These are phyloP conservation scores for Hirschioporus abietinus DNA, from an alignment of 768 basidiomycete species.

Conservation along the genomic window DNA sequence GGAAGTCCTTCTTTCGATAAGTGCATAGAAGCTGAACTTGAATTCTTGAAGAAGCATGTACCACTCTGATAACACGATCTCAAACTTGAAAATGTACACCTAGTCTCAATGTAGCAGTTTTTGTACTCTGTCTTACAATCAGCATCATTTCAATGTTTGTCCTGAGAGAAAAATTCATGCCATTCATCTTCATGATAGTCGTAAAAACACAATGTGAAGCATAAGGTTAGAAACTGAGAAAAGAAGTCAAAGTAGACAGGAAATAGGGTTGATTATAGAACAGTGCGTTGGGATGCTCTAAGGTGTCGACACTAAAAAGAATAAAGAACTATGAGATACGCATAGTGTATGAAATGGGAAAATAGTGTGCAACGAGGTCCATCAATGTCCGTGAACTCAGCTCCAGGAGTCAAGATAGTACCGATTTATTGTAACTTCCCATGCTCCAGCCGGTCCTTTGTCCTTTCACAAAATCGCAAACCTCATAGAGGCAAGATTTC, in stretches of 20 bases:
- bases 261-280: background rate
- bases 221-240: too few species aligned
- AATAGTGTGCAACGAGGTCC: background rate
- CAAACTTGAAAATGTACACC: background rate
- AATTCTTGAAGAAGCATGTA: slow-evolving; percentile 22
- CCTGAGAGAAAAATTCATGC: too few species aligned
- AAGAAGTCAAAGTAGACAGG: background rate
- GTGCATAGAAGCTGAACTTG: slow-evolving; percentile 19
- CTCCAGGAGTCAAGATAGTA: background rate
- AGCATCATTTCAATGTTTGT: too few species aligned
- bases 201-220: background rate
- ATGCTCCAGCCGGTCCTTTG: background rate
- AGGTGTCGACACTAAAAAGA: background rate
- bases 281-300: background rate
- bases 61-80: slow-evolving; percentile 13
- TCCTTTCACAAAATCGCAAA: background rate
- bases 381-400: background rate
- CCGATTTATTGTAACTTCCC: background rate
- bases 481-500: background rate
- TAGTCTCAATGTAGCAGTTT: background rate
- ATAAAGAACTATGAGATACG: background rate
- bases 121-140: too few species aligned
- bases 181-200: background rate
- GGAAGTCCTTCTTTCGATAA: slow-evolving; percentile 16
- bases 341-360: background rate